These are phyloP conservation scores for Metschnikowia sp. DNA, from an alignment of 805 yeast species.

Conservation along the genomic window DNA sequence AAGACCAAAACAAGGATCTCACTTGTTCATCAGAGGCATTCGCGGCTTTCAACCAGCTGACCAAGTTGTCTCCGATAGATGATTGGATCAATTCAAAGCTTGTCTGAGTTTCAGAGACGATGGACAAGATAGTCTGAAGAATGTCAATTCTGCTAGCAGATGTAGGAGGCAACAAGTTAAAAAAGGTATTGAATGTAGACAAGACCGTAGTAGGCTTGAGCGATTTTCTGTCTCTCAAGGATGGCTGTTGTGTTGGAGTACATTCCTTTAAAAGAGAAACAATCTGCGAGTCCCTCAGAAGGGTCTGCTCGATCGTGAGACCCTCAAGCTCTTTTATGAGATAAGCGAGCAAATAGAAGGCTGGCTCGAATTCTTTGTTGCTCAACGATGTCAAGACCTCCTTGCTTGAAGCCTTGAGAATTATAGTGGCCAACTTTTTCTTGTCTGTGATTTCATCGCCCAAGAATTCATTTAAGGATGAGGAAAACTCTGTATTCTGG, in stretches of 20 bases:
- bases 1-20: constrained; percentile 35
- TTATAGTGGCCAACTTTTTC: constrained; percentile 24
- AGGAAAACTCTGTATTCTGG: constrained; percentile 27
- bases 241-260: constrained; percentile 35
- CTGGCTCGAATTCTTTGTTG: constrained; percentile 44
- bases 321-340: constrained; percentile 31
- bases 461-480: constrained; percentile 23
- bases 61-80: constrained; percentile 36
- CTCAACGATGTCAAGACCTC: constrained; percentile 32
- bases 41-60: constrained; percentile 33
- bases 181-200: constrained; percentile 38
- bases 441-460: constrained; percentile 27
- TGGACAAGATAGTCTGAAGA: constrained; percentile 30
- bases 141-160: constrained; percentile 31
- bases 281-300: constrained; percentile 24
- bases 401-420: constrained; percentile 28
- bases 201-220: constrained; percentile 40
- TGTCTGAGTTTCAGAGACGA: constrained; percentile 27
- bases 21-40: constrained; percentile 29
- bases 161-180: constrained; percentile 38
- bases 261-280: constrained; percentile 28
- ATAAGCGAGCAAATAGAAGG: constrained; percentile 40
- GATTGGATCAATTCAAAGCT: constrained; percentile 32
- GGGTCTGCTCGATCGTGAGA: constrained; percentile 21
- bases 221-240: constrained; percentile 43